Evolutionary conservation across 257 asterid species (phyloP).

Genomic region (Solanum medicagineum): DNA sequence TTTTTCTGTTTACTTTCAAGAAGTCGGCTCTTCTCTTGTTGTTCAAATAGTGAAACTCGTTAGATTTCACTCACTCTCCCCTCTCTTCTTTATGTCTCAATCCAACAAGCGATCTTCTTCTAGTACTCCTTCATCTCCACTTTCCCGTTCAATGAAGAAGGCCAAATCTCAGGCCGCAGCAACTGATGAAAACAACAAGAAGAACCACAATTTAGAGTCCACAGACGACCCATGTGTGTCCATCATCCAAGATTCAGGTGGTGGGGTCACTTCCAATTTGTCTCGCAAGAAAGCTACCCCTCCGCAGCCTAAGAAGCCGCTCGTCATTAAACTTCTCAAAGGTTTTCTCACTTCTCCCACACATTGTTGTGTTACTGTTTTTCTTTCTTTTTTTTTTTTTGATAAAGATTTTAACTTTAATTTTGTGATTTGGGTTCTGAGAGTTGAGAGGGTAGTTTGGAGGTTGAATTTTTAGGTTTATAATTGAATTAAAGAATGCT

Average conservation of each 20-base stretch:
- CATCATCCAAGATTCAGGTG: slow-evolving; percentile 20
- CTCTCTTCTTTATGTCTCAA: slow-evolving; percentile 41
- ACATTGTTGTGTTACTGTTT: not conserved
- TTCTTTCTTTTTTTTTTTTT: not conserved
- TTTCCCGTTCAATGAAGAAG: slow-evolving; percentile 52
- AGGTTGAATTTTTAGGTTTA: not conserved
- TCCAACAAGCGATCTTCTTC: slow-evolving; percentile 32
- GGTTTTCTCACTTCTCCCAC: slow-evolving; percentile 19
- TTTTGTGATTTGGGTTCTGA: not conserved
- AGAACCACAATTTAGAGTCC: slow-evolving; percentile 42
- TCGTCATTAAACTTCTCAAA: slow-evolving; percentile 72
- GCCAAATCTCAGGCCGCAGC: slow-evolving; percentile 60
- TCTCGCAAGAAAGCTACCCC: slow-evolving; percentile 67
- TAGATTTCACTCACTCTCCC: slow-evolving; percentile 14
- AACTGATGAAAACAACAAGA: slow-evolving; percentile 6
- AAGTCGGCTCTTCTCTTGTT: not conserved
- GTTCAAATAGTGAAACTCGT: not conserved
- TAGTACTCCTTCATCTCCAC: slow-evolving; percentile 13
- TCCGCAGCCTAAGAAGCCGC: slow-evolving; percentile 69
- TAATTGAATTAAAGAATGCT: not conserved
- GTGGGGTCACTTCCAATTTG: slow-evolving; percentile 57
- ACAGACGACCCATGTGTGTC: slow-evolving; percentile 38
- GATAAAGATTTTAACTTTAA: not conserved
- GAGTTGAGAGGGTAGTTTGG: not conserved
- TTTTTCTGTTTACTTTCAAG: not conserved